A percentile compares a stretch with the other conserved stretches of the same genome.
These are phyloP conservation scores for Pseudocercospora ulei DNA, from an alignment of 2,329 filamentous ascomycete genomes.

Conservation along the genomic window DNA sequence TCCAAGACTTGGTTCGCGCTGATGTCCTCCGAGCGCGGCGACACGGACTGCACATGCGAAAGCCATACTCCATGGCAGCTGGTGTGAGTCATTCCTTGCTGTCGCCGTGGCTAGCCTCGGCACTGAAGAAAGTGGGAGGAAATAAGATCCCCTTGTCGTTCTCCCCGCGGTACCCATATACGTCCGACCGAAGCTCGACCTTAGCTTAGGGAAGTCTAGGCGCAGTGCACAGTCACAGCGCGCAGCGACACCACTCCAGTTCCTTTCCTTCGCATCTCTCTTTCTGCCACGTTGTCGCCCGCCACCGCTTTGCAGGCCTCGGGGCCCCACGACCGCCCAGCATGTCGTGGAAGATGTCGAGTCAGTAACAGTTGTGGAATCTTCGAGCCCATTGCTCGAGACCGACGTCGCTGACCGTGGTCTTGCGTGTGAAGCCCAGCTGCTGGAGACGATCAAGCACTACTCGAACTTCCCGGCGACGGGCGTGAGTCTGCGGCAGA, in stretches of 20 bases:
- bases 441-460: constrained; percentile 32
- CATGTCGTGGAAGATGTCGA: constrained; percentile 32
- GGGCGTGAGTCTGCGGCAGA: constrained; percentile 90
- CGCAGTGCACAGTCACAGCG: constrained; percentile 10
- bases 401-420: constrained; percentile 17
- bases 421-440: constrained; percentile 20
- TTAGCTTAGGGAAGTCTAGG: constrained; percentile 14
- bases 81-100: too few species aligned
- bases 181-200: too few species aligned
- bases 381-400: not conserved
- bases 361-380: constrained; percentile 15
- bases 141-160: too few species aligned
- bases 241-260: constrained; percentile 2
- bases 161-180: too few species aligned
- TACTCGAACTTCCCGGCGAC: constrained; percentile 80
- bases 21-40: too few species aligned
- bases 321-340: constrained; percentile 20
- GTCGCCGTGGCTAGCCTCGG: too few species aligned
- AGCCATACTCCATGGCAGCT: too few species aligned
- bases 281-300: constrained; percentile 17
- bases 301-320: constrained; percentile 12
- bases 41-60: too few species aligned
- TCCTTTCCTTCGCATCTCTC: not conserved
- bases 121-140: too few species aligned
- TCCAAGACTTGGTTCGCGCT: too few species aligned